These are phyloP conservation scores for Pestalotiopsis sp. DNA, from an alignment of 2,329 filamentous ascomycete genomes.

Conservation along the genomic window DNA sequence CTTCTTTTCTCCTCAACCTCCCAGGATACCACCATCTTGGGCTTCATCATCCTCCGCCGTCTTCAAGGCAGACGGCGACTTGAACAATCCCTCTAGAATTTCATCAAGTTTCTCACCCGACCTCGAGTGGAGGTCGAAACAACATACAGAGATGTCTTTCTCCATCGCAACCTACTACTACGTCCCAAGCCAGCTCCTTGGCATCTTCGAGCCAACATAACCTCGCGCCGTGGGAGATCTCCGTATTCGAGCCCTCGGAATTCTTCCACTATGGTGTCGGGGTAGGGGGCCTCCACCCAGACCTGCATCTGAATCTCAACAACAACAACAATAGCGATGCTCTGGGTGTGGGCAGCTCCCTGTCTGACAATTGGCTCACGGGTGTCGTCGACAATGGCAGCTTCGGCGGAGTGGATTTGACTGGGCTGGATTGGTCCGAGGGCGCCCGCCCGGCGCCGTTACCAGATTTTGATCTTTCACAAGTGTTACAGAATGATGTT, in stretches of 20 bases:
- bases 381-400: slow-evolving; percentile 22
- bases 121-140: slow-evolving; percentile 30
- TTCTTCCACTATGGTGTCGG: slow-evolving; percentile 15
- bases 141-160: slow-evolving; percentile 30
- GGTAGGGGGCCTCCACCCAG: slow-evolving; percentile 1
- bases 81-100: slow-evolving; percentile 25
- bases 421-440: slow-evolving; percentile 11
- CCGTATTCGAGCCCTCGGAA: slow-evolving; percentile 17
- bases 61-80: slow-evolving; percentile 24
- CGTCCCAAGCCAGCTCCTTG: slow-evolving; percentile 18
- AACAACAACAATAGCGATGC: background rate
- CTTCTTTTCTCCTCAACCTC: slow-evolving; percentile 9
- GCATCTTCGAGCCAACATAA: slow-evolving; percentile 23
- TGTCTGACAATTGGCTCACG: slow-evolving; percentile 17
- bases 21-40: slow-evolving; percentile 12
- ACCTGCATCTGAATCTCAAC: background rate
- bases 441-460: slow-evolving; percentile 9
- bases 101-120: slow-evolving; percentile 27
- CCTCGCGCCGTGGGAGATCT: slow-evolving; percentile 16
- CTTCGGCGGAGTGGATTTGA: slow-evolving; percentile 26
- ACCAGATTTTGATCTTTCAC: slow-evolving; percentile 13
- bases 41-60: slow-evolving; percentile 21
- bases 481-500: slow-evolving; percentile 15
- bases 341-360: background rate
- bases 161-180: slow-evolving; percentile 15